These are phyloP conservation scores for Globisporangium spiculum DNA, from an alignment of 352 stramenopile genomes.

Conservation along the genomic window DNA sequence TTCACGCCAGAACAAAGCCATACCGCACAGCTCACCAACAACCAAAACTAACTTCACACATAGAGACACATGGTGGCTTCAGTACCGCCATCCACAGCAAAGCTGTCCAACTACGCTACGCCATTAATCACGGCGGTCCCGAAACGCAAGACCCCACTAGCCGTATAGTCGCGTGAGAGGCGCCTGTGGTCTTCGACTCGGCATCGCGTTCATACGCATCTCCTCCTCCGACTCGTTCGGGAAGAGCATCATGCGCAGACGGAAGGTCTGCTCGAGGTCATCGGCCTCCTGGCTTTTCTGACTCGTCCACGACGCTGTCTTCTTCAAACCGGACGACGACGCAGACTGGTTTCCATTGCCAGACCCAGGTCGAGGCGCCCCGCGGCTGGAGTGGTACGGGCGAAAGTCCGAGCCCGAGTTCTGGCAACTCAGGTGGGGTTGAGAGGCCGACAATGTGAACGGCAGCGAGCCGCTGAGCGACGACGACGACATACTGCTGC, in stretches of 20 bases:
- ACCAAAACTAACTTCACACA: background rate
- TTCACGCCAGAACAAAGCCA: constrained; percentile 3
- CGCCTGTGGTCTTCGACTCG: background rate
- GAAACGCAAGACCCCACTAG: background rate
- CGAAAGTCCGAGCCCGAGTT: constrained; percentile 4
- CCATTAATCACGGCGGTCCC: too few species aligned
- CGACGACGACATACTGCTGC: constrained; percentile 13
- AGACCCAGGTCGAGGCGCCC: background rate
- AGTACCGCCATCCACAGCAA: background rate
- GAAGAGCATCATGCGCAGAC: constrained; percentile 31
- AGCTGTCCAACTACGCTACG: background rate
- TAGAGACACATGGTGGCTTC: background rate
- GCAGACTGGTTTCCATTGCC: background rate
- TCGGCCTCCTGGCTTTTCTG: constrained; percentile 13
- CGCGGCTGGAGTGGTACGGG: constrained; percentile 3
- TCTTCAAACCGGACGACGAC: background rate
- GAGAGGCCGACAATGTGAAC: background rate
- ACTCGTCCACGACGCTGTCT: background rate
- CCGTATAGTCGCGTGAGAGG: background rate
- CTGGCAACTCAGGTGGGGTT: background rate
- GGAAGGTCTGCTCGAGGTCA: constrained; percentile 33
- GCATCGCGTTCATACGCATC: constrained; percentile 5
- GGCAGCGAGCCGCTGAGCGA: constrained; percentile 9
- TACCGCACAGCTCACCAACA: background rate
- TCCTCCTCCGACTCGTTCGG: constrained; percentile 13